Evolutionary conservation across 192 early-diverging fungal species (phyloP).

Genomic region (Coemansia sp.): DNA sequence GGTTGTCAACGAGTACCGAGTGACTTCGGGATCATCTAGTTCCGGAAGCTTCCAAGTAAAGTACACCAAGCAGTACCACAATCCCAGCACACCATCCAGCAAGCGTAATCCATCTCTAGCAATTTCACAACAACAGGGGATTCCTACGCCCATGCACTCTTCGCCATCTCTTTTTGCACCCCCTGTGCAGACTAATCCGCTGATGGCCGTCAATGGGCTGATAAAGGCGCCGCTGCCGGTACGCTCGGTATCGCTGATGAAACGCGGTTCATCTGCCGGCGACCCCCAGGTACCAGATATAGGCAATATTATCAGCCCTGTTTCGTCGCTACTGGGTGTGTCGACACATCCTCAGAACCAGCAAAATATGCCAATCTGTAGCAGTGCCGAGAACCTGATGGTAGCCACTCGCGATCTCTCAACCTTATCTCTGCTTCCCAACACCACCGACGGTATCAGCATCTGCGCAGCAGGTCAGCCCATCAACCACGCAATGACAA

Average conservation of each 20-base stretch:
- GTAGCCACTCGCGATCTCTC: constrained; percentile 33
- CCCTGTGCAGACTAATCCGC: background rate
- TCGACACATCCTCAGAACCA: background rate
- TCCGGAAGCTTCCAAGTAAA: constrained; percentile 51
- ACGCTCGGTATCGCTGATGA: background rate
- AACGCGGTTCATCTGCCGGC: background rate
- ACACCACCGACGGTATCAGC: background rate
- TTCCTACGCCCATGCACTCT: background rate
- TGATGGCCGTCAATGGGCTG: constrained; percentile 1
- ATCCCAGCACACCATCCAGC: constrained; percentile 16
- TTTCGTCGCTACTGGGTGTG: background rate
- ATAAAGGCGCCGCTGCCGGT: background rate
- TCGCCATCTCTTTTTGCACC: constrained; percentile 1
- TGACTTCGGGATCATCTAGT: constrained; percentile 34
- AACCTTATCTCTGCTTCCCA: constrained; percentile 29
- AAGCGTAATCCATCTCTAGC: background rate
- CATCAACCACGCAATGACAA: too few relatives aligned
- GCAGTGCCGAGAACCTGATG: constrained; percentile 14
- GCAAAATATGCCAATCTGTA: background rate
- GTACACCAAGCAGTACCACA: constrained; percentile 55
- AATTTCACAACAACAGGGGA: background rate
- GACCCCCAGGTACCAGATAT: constrained; percentile 4
- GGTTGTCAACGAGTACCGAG: constrained; percentile 55
- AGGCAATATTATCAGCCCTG: background rate
- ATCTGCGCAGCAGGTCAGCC: background rate